phyloP scores from a whole-genome alignment of 2,329 filamentous ascomycete genomes.

The Aspergillus sp. region DNA sequence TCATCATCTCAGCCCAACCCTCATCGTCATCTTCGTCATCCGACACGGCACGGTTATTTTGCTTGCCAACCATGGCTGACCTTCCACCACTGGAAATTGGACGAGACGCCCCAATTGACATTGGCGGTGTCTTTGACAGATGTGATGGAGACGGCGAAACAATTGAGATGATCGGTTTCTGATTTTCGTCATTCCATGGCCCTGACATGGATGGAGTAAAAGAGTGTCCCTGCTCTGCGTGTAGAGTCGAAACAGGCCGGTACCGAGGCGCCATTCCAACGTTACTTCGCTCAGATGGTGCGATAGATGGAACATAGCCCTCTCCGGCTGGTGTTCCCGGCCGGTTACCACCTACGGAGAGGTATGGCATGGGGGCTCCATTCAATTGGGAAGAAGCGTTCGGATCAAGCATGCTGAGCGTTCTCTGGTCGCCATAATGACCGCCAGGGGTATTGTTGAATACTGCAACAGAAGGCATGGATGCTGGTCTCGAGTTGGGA shows the following conservation, averaged over 20 bases:
- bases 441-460: constrained; percentile 13
- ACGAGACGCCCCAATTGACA: constrained; percentile 23
- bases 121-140: constrained; percentile 21
- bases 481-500: constrained; percentile 42
- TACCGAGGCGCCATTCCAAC: constrained; percentile 86
- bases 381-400: constrained; percentile 39
- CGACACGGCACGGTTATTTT: constrained; percentile 11
- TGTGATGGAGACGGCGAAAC: constrained; percentile 16
- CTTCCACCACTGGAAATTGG: constrained; percentile 21
- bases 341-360: constrained; percentile 18
- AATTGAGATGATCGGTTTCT: constrained; percentile 16
- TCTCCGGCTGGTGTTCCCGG: constrained; percentile 21
- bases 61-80: constrained; percentile 10
- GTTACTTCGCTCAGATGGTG: constrained; percentile 92
- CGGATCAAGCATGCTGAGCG: constrained; percentile 81
- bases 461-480: constrained; percentile 36
- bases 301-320: constrained; percentile 81
- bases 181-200: constrained; percentile 34
- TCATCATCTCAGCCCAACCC: constrained; percentile 49
- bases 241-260: constrained; percentile 73
- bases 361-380: constrained; percentile 29
- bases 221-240: constrained; percentile 29
- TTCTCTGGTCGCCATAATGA: constrained; percentile 46
- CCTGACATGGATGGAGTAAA: constrained; percentile 29
- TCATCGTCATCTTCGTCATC: constrained; percentile 48